These are phyloP conservation scores for Penicillium sp. DNA, from an alignment of 2,329 filamentous ascomycete species.

Conservation along the genomic window DNA sequence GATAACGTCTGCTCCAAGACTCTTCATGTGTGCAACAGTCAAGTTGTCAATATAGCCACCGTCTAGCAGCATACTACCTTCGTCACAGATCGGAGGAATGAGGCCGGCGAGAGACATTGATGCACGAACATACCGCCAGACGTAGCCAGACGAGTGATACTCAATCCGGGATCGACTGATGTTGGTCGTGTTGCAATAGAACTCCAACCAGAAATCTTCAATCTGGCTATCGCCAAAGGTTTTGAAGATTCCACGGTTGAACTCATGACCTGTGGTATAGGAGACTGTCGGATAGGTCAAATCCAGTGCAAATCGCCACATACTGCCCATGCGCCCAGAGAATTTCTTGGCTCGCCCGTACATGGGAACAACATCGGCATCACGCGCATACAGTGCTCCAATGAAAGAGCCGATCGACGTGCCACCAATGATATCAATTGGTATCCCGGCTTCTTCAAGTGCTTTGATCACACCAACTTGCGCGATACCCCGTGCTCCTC, in stretches of 20 bases:
- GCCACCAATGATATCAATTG: conserved; percentile 91
- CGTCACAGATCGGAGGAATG: conserved; percentile 90
- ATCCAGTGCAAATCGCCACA: conserved; percentile 97
- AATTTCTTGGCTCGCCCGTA: conserved; percentile 98
- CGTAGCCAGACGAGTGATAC: conserved; percentile 93
- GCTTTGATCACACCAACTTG: conserved; percentile 94
- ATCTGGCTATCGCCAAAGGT: conserved; percentile 96
- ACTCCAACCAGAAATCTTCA: conserved; percentile 98
- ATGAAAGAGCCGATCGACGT: conserved; percentile 97
- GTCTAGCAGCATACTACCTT: conserved; percentile 94
- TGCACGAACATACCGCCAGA: conserved; percentile 94
- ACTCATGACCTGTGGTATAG: conserved; percentile 97
- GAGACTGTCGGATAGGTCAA: conserved; percentile 94
- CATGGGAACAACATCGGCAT: conserved; percentile 95
- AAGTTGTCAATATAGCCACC: conserved; percentile 97
- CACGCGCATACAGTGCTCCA: conserved; percentile 89
- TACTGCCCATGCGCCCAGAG: conserved; percentile 95
- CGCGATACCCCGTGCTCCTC: conserved; percentile 86
- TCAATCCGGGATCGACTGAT: conserved; percentile 92
- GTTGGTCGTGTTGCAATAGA: conserved; percentile 99
- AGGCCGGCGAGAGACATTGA: conserved; percentile 96
- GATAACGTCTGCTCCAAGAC: conserved; percentile 86
- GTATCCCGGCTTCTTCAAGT: conserved; percentile 93
- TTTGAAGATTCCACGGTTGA: conserved; percentile 99
- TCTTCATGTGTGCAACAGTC: conserved; percentile 96